Evolutionary conservation across 2,329 filamentous ascomycete genomes (phyloP), one percentile per base, ranked within the genome.

Genomic region (Colletotrichum sp.): DNA sequence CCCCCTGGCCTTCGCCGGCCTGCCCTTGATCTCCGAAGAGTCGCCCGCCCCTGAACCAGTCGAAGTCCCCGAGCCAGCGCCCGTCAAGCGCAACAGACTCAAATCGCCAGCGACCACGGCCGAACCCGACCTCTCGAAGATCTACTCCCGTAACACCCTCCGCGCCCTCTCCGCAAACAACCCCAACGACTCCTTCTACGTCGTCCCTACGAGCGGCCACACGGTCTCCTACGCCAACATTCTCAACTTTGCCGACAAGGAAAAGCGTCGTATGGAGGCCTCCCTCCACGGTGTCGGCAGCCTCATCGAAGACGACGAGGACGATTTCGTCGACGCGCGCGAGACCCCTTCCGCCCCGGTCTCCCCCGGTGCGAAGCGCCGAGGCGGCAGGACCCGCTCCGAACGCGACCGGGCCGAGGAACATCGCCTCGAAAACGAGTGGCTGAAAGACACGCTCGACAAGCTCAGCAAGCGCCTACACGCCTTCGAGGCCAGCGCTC

Each of bases 201-300:
- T 99, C 2, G 97, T 99, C 2, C 97, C 96, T 6, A 95, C 95
- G 0, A 95, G 95, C 21, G 96, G 97, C 7, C 96, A 96, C 78
- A 98, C 96, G 4, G 94, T 96, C 76, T 97, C 96, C 0, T 99
- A 99, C 82, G 96, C 97, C 60, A 96, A 94, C 77, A 98, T 99
- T 69, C 88, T 98, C 24, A 94, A 88, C 57, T 93, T 92, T 79
- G 92, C 91, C 44, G 90, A 93, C 78, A 94, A 94, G 80, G 92
- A 94, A 82, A 92, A 90, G 82, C 88, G 92, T 10, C 90, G 92
- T 12, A 83, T 91, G 67, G 90, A 87, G 28, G 89, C 89, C 8
- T 90, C 89, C 3, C 80, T 87, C 9, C 87, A 90, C 44, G 44
- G 44, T 73, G 80, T 81, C 49, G 80, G 83, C 32, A 89, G 90